A percentile compares a stretch with the other conserved stretches of the same genome.
Evolutionary conservation across 208 protist genomes (phyloP).

Genomic region (Trypanosoma cruzi): DNA sequence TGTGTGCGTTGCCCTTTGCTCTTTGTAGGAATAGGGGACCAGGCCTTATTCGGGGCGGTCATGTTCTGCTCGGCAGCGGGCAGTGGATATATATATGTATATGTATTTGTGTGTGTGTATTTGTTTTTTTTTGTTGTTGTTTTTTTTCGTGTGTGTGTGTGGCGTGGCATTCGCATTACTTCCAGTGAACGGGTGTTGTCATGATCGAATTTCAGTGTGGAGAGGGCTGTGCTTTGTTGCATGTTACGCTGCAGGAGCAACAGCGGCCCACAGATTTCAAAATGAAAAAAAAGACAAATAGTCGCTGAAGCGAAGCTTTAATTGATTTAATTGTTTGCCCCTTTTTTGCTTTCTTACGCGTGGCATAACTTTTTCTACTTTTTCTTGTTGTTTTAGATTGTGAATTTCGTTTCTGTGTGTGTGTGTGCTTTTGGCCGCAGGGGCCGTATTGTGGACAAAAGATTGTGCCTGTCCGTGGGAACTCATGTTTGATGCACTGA

Average conservation of each 20-base stretch:
- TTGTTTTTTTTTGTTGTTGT: too few species aligned
- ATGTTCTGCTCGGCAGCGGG: too few species aligned
- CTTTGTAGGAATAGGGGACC: too few species aligned
- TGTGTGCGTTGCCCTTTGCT: neutral
- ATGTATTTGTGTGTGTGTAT: neutral
- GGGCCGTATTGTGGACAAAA: neutral
- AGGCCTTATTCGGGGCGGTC: too few species aligned
- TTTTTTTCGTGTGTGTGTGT: too few species aligned
- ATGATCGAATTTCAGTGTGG: too few species aligned
- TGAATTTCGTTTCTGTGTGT: too few species aligned
- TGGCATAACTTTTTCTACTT: too few species aligned
- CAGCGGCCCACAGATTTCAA: neutral
- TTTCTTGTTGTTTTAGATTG: too few species aligned
- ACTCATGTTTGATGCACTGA: slow-evolving; percentile 50
- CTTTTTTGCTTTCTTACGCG: neutral
- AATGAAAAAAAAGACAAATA: neutral
- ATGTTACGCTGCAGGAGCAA: neutral
- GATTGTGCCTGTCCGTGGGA: neutral
- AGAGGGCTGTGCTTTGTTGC: too few species aligned
- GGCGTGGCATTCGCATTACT: neutral
- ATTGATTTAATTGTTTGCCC: neutral
- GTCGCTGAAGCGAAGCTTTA: neutral
- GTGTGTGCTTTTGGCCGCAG: neutral
- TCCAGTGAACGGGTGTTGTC: neutral
- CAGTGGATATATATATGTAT: too few species aligned